Evolutionary conservation across 352 stramenopile species (phyloP).

Genomic region (Phytopythium chamaehyphon): DNA sequence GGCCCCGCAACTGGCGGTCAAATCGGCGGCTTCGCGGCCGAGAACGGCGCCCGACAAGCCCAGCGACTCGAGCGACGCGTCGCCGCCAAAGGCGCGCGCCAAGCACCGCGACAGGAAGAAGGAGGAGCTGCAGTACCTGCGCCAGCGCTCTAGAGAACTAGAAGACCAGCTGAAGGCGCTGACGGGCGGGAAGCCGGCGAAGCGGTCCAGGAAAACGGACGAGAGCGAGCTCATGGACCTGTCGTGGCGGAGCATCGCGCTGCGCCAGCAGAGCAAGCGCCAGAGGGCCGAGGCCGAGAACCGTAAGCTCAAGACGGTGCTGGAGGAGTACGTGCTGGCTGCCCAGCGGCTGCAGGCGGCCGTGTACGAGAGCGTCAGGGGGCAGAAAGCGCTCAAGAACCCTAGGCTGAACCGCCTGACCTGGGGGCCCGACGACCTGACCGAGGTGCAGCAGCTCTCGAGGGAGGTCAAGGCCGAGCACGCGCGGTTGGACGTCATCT

Average conservation of each 20-base stretch:
- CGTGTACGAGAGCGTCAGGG: not conserved
- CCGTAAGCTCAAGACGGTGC: not conserved
- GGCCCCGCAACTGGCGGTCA: not conserved
- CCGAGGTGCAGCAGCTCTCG: not conserved
- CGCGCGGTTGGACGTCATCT: not conserved
- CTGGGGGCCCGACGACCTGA: not conserved
- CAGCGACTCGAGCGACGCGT: not conserved
- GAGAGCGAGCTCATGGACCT: not conserved
- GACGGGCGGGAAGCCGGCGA: not conserved
- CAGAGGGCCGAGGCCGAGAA: constrained; percentile 2
- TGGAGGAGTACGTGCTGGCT: not conserved
- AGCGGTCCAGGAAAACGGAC: not conserved
- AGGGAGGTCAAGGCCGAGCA: not conserved
- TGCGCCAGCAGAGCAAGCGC: constrained; percentile 1
- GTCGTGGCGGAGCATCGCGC: not conserved
- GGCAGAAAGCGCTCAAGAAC: not conserved
- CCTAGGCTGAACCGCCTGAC: not conserved
- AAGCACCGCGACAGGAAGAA: constrained; percentile 1
- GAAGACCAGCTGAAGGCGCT: constrained; percentile 3
- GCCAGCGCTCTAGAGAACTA: not conserved
- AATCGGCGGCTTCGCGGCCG: not conserved
- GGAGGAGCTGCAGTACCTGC: constrained; percentile 7
- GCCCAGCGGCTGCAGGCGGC: not conserved
- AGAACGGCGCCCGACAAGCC: not conserved
- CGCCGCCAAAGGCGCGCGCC: not conserved